phyloP scores from a whole-genome alignment of 164 flowering plant species.

The Saururus chinensis region DNA sequence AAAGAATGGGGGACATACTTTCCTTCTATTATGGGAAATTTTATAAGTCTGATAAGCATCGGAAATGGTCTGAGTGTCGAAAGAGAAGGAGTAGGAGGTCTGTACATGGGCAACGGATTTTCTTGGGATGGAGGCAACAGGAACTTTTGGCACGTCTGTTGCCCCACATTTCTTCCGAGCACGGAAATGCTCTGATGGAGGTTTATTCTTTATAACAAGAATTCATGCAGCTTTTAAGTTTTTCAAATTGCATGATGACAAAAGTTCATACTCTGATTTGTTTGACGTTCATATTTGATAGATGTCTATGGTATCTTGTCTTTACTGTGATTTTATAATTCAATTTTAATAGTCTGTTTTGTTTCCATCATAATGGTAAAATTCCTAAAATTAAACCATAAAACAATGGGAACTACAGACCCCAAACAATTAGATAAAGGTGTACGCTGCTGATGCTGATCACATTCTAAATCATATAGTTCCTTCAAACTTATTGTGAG shows the following conservation, averaged over 20 bases:
- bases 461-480: too few species aligned
- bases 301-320: neutral
- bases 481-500: too few species aligned
- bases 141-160: slow-evolving; percentile 64
- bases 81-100: slow-evolving; percentile 48
- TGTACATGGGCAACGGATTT: slow-evolving; percentile 51
- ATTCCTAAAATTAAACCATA: too few species aligned
- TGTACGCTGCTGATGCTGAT: too few species aligned
- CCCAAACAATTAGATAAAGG: too few species aligned
- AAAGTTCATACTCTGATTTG: neutral
- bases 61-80: slow-evolving; percentile 63
- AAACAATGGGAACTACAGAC: too few species aligned
- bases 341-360: too few species aligned
- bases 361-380: too few species aligned
- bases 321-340: neutral
- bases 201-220: slow-evolving; percentile 16
- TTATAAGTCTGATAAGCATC: slow-evolving; percentile 40
- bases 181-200: slow-evolving; percentile 37
- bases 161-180: slow-evolving; percentile 36
- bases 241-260: neutral
- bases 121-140: slow-evolving; percentile 73
- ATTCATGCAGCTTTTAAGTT: neutral
- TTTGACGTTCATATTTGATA: neutral
- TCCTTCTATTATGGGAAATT: slow-evolving; percentile 76
- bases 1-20: slow-evolving; percentile 52